Evolutionary conservation across 169 alveolate genomes (phyloP).

Genomic region (Plasmodium inui): DNA sequence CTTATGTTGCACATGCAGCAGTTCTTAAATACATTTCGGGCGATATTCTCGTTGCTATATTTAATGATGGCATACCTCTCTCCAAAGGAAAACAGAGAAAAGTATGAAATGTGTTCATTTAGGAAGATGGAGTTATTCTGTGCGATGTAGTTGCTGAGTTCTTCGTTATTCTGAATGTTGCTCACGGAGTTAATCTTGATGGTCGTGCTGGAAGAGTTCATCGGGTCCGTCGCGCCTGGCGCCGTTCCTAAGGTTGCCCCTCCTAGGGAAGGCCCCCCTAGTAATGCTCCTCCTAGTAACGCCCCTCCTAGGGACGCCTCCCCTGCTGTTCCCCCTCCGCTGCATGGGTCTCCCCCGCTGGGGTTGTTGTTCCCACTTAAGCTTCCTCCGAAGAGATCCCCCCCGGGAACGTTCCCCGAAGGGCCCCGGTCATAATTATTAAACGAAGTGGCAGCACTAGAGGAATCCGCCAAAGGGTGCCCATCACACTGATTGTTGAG

Average conservation of each 20-base stretch:
- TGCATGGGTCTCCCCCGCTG: neutral
- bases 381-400: neutral
- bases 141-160: slow-evolving; percentile 39
- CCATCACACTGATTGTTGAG: slow-evolving; percentile 60
- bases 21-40: slow-evolving; percentile 43
- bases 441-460: neutral
- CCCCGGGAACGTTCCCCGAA: neutral
- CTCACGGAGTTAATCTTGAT: slow-evolving; percentile 32
- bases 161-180: slow-evolving; percentile 50
- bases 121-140: slow-evolving; percentile 63
- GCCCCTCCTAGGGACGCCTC: neutral
- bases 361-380: neutral
- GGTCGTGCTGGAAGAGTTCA: slow-evolving; percentile 25
- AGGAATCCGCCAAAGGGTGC: neutral
- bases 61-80: slow-evolving; percentile 68
- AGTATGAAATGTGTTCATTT: slow-evolving; percentile 54
- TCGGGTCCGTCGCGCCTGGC: neutral
- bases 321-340: neutral
- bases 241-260: neutral
- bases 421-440: neutral
- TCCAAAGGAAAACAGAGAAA: slow-evolving; percentile 66
- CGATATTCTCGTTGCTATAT: slow-evolving; percentile 37
- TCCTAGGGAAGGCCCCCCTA: no score
- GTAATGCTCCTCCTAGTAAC: neutral
- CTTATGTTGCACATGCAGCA: slow-evolving; percentile 36